These are phyloP conservation scores for Fusarium neocosmosporiellum DNA, from an alignment of 2,329 filamentous ascomycete genomes.

Conservation along the genomic window DNA sequence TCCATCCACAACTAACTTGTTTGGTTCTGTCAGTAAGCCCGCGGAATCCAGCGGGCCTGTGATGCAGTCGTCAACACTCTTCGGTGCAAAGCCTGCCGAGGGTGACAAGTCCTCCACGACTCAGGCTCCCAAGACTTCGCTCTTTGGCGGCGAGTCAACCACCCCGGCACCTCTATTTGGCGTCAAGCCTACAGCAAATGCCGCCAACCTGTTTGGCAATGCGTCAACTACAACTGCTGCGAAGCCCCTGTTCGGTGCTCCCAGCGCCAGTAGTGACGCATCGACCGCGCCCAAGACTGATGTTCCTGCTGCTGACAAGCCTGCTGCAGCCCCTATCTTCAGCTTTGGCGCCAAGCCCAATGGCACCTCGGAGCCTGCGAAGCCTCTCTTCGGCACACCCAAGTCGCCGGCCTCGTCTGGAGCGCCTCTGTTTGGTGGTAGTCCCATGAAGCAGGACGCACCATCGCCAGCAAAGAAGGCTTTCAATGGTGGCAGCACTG, in stretches of 20 bases:
- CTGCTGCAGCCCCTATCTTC: slow-evolving; percentile 46
- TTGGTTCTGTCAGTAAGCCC: slow-evolving; percentile 51
- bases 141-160: slow-evolving; percentile 47
- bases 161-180: slow-evolving; percentile 38
- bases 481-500: slow-evolving; percentile 42
- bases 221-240: slow-evolving; percentile 33
- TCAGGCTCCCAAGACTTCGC: slow-evolving; percentile 38
- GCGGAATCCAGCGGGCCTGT: slow-evolving; percentile 43
- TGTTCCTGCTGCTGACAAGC: slow-evolving; percentile 31
- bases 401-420: slow-evolving; percentile 48
- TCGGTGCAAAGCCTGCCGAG: slow-evolving; percentile 48
- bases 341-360: slow-evolving; percentile 49
- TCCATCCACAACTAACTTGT: slow-evolving; percentile 48
- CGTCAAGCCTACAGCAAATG: slow-evolving; percentile 38
- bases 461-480: slow-evolving; percentile 52
- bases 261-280: slow-evolving; percentile 18
- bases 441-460: slow-evolving; percentile 58
- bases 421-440: slow-evolving; percentile 53
- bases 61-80: slow-evolving; percentile 48
- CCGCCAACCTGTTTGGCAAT: slow-evolving; percentile 48
- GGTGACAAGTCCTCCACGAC: slow-evolving; percentile 39
- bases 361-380: slow-evolving; percentile 43
- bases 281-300: slow-evolving; percentile 38
- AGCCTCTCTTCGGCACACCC: slow-evolving; percentile 53
- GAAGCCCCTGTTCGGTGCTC: slow-evolving; percentile 47